These are phyloP conservation scores for Mucor plumbeus DNA, from an alignment of 371 early-diverging fungal genomes.

Conservation along the genomic window DNA sequence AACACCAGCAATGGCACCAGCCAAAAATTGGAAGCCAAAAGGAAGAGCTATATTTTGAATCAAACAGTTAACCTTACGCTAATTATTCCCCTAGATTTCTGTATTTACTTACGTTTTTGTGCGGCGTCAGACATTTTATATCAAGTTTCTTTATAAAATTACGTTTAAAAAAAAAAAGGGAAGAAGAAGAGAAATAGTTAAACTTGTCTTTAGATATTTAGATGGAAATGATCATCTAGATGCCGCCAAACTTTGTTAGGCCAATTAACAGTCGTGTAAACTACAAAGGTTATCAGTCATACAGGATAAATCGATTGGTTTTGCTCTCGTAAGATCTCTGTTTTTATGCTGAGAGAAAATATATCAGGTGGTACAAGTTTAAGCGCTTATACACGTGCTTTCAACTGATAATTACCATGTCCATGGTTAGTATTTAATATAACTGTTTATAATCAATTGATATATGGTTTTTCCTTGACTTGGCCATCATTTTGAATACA, in stretches of 20 bases:
- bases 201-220: not conserved
- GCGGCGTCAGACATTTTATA: conserved; percentile 31
- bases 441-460: not conserved
- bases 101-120: conserved; percentile 39
- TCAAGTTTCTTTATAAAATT: not conserved
- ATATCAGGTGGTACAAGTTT: not conserved
- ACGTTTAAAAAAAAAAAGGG: not conserved
- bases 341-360: conserved; percentile 10
- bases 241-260: conserved; percentile 12
- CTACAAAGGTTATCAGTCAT: conserved; percentile 9
- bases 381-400: conserved; percentile 2
- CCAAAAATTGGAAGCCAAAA: conserved; percentile 86
- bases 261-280: not conserved
- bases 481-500: not conserved
- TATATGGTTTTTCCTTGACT: not conserved
- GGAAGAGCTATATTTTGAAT: conserved; percentile 71
- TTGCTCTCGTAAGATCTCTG: conserved; percentile 9
- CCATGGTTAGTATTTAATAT: too few species aligned
- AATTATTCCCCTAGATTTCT: not conserved
- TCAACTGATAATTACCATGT: not conserved
- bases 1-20: conserved; percentile 96
- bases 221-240: conserved; percentile 14
- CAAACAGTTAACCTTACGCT: not conserved
- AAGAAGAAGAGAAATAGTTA: not conserved
- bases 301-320: not conserved